These are phyloP conservation scores for Pseudozyma pruni DNA, from an alignment of 1,284 basidiomycete species.

Conservation along the genomic window DNA sequence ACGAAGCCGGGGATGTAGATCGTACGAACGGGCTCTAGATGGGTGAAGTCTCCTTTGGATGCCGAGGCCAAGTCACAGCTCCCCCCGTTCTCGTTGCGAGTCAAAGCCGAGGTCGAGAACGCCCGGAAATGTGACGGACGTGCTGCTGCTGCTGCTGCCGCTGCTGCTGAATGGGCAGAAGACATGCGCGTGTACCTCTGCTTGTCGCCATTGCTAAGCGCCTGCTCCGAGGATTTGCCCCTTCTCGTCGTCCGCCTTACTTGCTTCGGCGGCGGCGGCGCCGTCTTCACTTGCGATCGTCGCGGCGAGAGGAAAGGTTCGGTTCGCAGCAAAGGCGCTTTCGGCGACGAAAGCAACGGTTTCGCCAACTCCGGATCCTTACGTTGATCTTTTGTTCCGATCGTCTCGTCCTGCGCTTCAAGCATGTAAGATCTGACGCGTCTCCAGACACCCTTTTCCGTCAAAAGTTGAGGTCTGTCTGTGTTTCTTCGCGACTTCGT, in stretches of 20 bases:
- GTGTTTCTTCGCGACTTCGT: neutral
- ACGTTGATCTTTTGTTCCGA: conserved; percentile 10
- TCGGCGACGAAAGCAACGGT: neutral
- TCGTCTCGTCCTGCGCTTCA: conserved; percentile 14
- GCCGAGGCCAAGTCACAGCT: conserved; percentile 23
- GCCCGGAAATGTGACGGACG: neutral
- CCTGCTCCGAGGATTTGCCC: too few relatives aligned
- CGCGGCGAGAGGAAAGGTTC: conserved; percentile 14
- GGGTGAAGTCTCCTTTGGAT: conserved; percentile 13
- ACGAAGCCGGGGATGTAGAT: conserved; percentile 61
- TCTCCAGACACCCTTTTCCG: neutral
- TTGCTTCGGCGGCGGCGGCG: neutral
- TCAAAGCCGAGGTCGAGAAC: conserved; percentile 13
- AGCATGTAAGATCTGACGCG: neutral
- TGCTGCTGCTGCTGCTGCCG: too few relatives aligned
- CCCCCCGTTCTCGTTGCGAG: neutral
- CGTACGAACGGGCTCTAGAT: conserved; percentile 34
- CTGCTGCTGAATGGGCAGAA: neutral
- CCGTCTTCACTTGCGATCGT: neutral
- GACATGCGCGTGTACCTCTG: neutral
- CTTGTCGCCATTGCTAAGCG: neutral
- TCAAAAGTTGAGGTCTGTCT: neutral
- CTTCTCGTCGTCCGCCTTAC: neutral
- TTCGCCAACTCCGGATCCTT: neutral
- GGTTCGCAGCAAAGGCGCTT: neutral